Base-by-base conservation (phyloP, 305 asterid species). In the Striga hermonthica region DNA sequence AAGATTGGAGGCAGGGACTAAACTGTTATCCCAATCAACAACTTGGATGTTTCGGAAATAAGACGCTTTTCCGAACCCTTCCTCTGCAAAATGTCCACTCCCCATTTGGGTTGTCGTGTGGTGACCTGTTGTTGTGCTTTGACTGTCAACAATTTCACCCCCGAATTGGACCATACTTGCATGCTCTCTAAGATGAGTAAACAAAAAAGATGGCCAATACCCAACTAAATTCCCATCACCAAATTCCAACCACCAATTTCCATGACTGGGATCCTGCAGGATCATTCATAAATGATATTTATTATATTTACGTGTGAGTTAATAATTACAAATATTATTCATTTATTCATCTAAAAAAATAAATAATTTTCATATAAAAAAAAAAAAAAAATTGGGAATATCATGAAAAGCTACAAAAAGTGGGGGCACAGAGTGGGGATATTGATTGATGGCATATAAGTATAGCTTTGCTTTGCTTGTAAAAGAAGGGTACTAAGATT, bases 21-120 rank as follows among this genome's bases (percentile, higher is more conserved):
- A 49, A 49, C 28, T 49, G 56, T 49, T 49, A 14, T 49, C 56
- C 34, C 8, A 16, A 4, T 49, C 56, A 6, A 49, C 56, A 13
- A 49, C 56, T 49, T 49, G 56, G 5, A 49, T 7, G 28, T 49
- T 49, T 13, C 56, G 28, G 56, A 49, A 49, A 49, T 49, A 49
- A 14, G 56, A 5, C 2, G 56, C 31, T n/a, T 49, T 49, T 49
- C 14, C 22, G 56, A 49, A 49, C 9, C 56, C 56, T 14, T 49
- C 56, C 6, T 49, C 56, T 14, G 56, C 31, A 49, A 49, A 49
- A 13, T 14, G 56, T 9, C 56, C 56, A 14, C 56, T 49, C 56
- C 56, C 56, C 56, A 49, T 49, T 49, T 49, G 56, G 9, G 56
- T 49, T 14, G 56, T 12, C 56, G 56, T 49, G 56, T 49, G 56